phyloP scores from a whole-genome alignment of 2,329 filamentous ascomycete genomes.

The Albifimbria verrucaria region DNA sequence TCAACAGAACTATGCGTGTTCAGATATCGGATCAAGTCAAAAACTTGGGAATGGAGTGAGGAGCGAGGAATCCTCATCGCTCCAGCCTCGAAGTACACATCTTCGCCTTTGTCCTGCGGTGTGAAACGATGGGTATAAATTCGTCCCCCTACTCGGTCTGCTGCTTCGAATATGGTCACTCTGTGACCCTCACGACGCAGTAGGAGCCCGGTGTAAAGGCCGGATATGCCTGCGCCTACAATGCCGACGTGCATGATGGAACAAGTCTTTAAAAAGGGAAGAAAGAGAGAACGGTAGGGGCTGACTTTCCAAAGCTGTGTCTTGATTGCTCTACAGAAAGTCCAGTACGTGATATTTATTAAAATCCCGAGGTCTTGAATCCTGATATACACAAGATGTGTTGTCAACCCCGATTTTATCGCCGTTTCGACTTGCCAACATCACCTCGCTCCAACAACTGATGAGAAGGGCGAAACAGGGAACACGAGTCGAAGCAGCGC shows the following conservation, averaged over 20 bases:
- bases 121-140: conserved; percentile 5
- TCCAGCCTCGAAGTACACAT: conserved; percentile 5
- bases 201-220: conserved; percentile 3
- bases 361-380: neutral
- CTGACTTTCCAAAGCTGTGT: neutral
- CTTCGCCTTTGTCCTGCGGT: neutral
- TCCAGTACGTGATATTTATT: neutral
- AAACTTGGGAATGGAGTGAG: conserved; percentile 2
- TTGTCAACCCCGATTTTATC: neutral
- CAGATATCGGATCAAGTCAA: conserved; percentile 4
- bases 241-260: conserved; percentile 5
- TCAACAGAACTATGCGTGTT: conserved; percentile 1
- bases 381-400: neutral
- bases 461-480: neutral
- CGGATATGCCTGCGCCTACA: conserved; percentile 3
- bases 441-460: neutral
- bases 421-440: neutral
- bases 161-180: conserved; percentile 6
- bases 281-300: neutral
- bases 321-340: neutral
- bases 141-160: conserved; percentile 3
- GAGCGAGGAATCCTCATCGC: conserved; percentile 6
- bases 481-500: neutral
- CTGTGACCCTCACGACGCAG: conserved; percentile 4
- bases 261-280: neutral